Evolutionary conservation across 192 early-diverging fungal species (phyloP).

Genomic region (Coemansia guatemalensis): DNA sequence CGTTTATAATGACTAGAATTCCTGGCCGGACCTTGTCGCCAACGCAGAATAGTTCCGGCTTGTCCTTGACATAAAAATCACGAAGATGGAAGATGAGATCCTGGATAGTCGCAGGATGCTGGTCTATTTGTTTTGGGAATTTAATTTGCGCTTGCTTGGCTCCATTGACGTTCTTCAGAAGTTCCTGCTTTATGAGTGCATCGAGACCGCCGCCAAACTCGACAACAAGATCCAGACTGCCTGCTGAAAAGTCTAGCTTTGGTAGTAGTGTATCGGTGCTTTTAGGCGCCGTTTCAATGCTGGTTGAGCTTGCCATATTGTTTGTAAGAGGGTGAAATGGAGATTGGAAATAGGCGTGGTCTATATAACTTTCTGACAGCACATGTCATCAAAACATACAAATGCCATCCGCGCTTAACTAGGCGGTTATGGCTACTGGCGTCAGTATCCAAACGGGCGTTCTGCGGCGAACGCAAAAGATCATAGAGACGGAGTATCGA

Average conservation of each 20-base stretch:
- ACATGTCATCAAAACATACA: not conserved
- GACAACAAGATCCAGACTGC: slow-evolving; percentile 2
- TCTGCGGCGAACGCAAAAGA: too few species aligned
- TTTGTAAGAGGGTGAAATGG: not conserved
- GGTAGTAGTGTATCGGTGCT: not conserved
- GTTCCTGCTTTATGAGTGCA: slow-evolving; percentile 76
- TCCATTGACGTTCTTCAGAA: slow-evolving; percentile 38
- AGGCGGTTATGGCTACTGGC: too few species aligned
- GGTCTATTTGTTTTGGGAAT: slow-evolving; percentile 16
- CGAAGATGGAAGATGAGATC: slow-evolving; percentile 73
- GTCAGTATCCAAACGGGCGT: too few species aligned
- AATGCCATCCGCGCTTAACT: too few species aligned
- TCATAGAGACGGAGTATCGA: too few species aligned
- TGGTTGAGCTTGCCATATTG: too few species aligned
- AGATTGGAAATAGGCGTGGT: not conserved
- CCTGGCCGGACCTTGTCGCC: slow-evolving; percentile 88
- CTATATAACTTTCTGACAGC: not conserved
- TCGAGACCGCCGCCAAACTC: slow-evolving; percentile 87
- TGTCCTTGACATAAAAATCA: slow-evolving; percentile 67
- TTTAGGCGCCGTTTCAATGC: too few species aligned
- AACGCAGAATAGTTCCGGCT: slow-evolving; percentile 82
- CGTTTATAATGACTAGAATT: slow-evolving; percentile 93
- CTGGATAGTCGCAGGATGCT: slow-evolving; percentile 55
- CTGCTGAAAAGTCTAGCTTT: not conserved
- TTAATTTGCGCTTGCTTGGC: slow-evolving; percentile 30